phyloP scores from a whole-genome alignment of 495 filamentous ascomycete genomes.

The Penicillium cinerascens region DNA sequence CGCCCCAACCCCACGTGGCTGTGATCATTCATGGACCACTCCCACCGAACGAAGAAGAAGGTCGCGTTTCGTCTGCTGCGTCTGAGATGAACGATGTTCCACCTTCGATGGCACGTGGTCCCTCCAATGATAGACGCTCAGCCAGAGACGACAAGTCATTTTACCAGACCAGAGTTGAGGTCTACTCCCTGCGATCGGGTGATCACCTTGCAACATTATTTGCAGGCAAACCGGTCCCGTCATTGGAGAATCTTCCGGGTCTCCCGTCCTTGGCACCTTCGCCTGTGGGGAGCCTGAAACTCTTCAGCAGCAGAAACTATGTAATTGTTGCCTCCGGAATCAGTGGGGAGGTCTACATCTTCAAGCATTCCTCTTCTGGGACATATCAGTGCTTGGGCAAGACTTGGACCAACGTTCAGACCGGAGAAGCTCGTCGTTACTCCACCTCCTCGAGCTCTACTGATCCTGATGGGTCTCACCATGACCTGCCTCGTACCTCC shows the following conservation, averaged over 20 bases:
- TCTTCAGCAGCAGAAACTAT: constrained; percentile 64
- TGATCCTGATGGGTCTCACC: constrained; percentile 50
- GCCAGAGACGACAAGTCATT: constrained; percentile 41
- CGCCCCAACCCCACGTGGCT: constrained; percentile 62
- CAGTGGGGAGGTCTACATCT: constrained; percentile 85
- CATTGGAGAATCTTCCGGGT: constrained; percentile 41
- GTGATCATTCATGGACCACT: constrained; percentile 72
- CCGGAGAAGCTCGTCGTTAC: constrained; percentile 42
- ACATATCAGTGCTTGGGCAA: constrained; percentile 78
- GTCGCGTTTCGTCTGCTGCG: constrained; percentile 30
- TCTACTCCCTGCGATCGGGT: constrained; percentile 73
- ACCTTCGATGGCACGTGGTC: constrained; percentile 23
- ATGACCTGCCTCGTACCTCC: constrained; percentile 43
- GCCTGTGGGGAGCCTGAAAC: constrained; percentile 65
- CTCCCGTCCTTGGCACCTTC: constrained; percentile 50
- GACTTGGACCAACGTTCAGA: constrained; percentile 78
- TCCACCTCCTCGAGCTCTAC: constrained; percentile 55
- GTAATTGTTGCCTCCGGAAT: constrained; percentile 71
- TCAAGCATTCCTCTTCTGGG: constrained; percentile 41
- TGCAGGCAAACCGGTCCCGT: constrained; percentile 47
- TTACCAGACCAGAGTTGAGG: constrained; percentile 82
- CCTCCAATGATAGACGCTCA: constrained; percentile 23
- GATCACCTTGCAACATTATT: constrained; percentile 67
- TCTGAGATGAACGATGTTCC: constrained; percentile 39
- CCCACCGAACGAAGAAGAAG: constrained; percentile 38